phyloP scores from a whole-genome alignment of 257 asterid species.

The Ilex aquifolium region DNA sequence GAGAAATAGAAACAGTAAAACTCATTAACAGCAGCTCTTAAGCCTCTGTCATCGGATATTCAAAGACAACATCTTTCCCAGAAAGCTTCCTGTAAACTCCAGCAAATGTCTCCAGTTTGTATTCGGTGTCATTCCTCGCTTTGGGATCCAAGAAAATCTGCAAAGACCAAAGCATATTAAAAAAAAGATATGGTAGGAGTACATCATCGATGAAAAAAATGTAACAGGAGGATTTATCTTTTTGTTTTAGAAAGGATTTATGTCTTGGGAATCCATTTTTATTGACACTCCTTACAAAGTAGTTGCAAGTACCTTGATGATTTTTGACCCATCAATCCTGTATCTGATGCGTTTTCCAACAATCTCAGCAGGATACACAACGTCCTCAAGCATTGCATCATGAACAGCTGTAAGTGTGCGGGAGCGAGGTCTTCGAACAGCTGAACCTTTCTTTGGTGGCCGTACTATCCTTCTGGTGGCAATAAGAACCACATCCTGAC shows the following conservation, averaged over 20 bases:
- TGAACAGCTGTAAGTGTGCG: neutral
- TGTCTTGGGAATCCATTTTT: no score
- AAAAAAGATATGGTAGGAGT: no score
- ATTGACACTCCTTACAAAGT: neutral
- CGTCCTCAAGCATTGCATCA: neutral
- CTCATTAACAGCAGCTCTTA: conserved; percentile 1
- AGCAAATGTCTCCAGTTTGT: conserved; percentile 36
- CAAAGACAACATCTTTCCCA: conserved; percentile 44
- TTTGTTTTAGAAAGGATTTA: no score
- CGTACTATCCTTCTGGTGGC: neutral
- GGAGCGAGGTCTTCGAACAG: neutral
- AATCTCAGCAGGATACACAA: conserved; percentile 1
- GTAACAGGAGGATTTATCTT: no score
- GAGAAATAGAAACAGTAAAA: neutral
- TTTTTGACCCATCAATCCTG: neutral
- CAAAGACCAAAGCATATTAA: neutral
- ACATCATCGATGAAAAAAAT: no score
- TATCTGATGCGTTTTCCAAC: neutral
- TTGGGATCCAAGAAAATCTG: conserved; percentile 3
- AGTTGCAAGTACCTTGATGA: neutral
- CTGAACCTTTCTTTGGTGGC: neutral
- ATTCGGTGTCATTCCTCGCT: neutral
- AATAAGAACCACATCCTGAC: neutral
- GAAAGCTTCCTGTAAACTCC: conserved; percentile 46
- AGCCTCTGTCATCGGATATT: conserved; percentile 25